Percentiles rank a stretch among this genome's conserved stretches.
These are phyloP conservation scores for Aspergillus indologenus DNA, from an alignment of 495 filamentous ascomycete species.

Conservation along the genomic window DNA sequence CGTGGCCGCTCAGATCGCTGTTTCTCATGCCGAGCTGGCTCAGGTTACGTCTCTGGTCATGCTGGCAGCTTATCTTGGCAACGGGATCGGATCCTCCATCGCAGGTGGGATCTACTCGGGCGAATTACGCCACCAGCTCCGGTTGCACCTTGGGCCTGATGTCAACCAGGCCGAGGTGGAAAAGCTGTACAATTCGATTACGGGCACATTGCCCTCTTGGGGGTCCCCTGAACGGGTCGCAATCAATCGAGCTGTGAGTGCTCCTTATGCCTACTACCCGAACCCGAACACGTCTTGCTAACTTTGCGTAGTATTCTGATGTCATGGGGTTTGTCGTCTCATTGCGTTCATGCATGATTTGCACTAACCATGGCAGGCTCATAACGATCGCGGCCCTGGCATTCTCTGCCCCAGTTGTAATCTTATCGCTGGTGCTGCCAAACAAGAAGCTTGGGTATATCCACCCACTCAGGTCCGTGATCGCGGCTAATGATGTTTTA, in stretches of 20 bases:
- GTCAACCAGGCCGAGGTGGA: slow-evolving; percentile 27
- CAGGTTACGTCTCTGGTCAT: slow-evolving; percentile 47
- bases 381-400: slow-evolving; percentile 47
- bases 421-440: slow-evolving; percentile 40
- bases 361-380: slow-evolving; percentile 22
- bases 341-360: neutral
- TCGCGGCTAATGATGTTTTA: slow-evolving; percentile 14
- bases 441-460: slow-evolving; percentile 42
- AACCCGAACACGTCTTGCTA: slow-evolving; percentile 4
- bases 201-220: slow-evolving; percentile 38
- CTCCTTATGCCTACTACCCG: neutral
- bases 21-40: slow-evolving; percentile 44
- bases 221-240: slow-evolving; percentile 38
- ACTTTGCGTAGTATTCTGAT: slow-evolving; percentile 38
- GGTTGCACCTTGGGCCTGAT: slow-evolving; percentile 27
- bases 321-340: slow-evolving; percentile 33
- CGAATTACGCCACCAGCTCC: slow-evolving; percentile 31
- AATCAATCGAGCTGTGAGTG: slow-evolving; percentile 40
- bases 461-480: neutral
- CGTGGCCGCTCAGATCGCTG: slow-evolving; percentile 42
- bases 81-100: slow-evolving; percentile 47
- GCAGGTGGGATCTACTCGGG: slow-evolving; percentile 49
- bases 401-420: slow-evolving; percentile 34
- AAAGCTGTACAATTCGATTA: slow-evolving; percentile 43
- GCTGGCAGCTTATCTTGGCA: slow-evolving; percentile 41